Conservation (phyloP, 2,329 filamentous ascomycete genomes). For the Colletotrichum limetticola region DNA sequence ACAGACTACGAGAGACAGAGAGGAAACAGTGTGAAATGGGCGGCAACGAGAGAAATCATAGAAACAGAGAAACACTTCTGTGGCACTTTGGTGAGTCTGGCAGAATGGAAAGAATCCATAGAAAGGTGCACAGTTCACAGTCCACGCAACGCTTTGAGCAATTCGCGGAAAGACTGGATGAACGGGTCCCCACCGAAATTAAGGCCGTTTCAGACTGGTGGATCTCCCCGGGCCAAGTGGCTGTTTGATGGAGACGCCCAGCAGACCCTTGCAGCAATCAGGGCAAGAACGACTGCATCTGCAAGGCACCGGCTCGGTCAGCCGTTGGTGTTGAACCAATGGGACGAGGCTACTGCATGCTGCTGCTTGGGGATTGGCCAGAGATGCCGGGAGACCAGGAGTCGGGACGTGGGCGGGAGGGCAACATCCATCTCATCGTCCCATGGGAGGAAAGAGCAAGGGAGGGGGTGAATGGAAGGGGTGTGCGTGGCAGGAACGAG, state of each 20-base stretch:
- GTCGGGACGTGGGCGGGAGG: slow-evolving; percentile 12
- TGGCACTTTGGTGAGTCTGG: not conserved
- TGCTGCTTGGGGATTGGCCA: slow-evolving; percentile 20
- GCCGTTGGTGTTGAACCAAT: not conserved
- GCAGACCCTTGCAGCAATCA: slow-evolving; percentile 37
- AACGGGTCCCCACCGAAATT: slow-evolving; percentile 37
- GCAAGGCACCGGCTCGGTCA: slow-evolving; percentile 36
- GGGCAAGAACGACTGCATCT: slow-evolving; percentile 19
- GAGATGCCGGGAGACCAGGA: not conserved
- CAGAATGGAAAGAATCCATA: no score
- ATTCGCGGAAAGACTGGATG: slow-evolving; percentile 31
- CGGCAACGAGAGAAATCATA: not conserved
- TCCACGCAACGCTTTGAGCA: slow-evolving; percentile 3
- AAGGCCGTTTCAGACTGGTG: slow-evolving; percentile 35
- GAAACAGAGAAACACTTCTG: not conserved
- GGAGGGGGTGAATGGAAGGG: slow-evolving; percentile 7
- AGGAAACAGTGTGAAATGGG: slow-evolving; percentile 4
- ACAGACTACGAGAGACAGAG: not conserved
- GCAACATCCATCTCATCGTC: not conserved
- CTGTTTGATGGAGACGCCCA: slow-evolving; percentile 29
- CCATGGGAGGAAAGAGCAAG: not conserved
- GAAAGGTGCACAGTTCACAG: slow-evolving; percentile 23
- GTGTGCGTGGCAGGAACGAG: slow-evolving; percentile 16
- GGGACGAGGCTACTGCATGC: not conserved
- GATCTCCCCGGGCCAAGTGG: slow-evolving; percentile 28